Conservation (phyloP, 441 rosid species). For the Pelargonium myrrhifolium region DNA sequence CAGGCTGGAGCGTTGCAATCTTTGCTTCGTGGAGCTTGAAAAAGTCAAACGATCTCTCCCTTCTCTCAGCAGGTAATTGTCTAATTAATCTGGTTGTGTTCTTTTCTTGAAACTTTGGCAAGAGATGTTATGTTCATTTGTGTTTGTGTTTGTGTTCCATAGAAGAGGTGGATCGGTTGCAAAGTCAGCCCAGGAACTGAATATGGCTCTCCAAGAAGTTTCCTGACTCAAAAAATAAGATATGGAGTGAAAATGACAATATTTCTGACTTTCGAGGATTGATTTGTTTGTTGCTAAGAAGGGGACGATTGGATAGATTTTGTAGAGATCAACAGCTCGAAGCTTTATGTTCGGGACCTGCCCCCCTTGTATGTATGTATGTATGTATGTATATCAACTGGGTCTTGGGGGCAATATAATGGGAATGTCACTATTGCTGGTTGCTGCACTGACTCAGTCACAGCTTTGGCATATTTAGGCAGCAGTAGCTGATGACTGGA, state of each 20-base stretch:
- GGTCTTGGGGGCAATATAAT: too few relatives aligned
- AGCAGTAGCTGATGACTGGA: too few relatives aligned
- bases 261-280: constrained; percentile 23
- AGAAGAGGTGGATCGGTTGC: constrained; percentile 83
- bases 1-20: constrained; percentile 83
- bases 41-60: constrained; percentile 68
- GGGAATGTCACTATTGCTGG: too few relatives aligned
- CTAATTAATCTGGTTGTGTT: constrained; percentile 6
- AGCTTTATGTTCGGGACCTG: too few relatives aligned
- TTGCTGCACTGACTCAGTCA: too few relatives aligned
- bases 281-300: constrained; percentile 21
- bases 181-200: constrained; percentile 75
- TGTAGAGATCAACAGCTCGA: too few relatives aligned
- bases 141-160: constrained; percentile 11
- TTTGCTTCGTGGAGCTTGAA: constrained; percentile 82
- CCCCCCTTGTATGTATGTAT: too few relatives aligned
- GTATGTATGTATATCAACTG: too few relatives aligned
- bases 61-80: constrained; percentile 46
- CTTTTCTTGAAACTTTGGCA: background rate
- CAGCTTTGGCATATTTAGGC: too few relatives aligned
- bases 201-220: constrained; percentile 65
- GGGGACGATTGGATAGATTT: constrained; percentile 13
- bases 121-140: background rate
- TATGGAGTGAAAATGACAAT: constrained; percentile 14
- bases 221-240: constrained; percentile 35